Evolutionary conservation across 148 eudicot species (phyloP), one percentile per base, ranked within the genome.

Genomic region (Camellia granthamiana): DNA sequence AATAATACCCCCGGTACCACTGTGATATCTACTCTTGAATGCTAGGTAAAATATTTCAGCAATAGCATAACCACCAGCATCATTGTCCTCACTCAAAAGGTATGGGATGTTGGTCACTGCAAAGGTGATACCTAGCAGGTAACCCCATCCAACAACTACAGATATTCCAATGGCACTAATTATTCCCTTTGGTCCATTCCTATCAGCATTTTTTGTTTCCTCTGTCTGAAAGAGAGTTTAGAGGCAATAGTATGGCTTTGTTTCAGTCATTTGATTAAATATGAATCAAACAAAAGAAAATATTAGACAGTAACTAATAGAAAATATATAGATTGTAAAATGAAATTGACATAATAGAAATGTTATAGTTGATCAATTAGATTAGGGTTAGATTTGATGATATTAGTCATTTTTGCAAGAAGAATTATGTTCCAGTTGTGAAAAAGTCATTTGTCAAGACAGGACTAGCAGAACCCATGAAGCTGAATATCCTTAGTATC

Each of bases 41-140:
- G 91, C 95, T 72, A 69, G 86, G 86, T 91, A 96, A 83, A 96
- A 96, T 61, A 96, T 80, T 85, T 96, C 86, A 0, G 99, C 99
- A 81, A 94, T 94, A 51, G 99, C 99, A 81, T 96, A 96, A 49
- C 99, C 99, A 13, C 97, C 97, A 51, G 99, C 91, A 74, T 94
- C 93, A 69, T 96, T 96, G 5, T 92, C 88, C 12, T 7, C 75
- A 71, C 84, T 91, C 82, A 96, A 72, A 78, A 94, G 97, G 83
- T 82, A 69, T 15, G 98, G 97, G 79, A 96, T 92, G 78, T 94
- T 86, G 3, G 91, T 94, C 70, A 92, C 97, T 69, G 97, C 91
- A 84, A 94, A 96, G 72, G 95, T 96, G 85, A 96, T 90, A 30
- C 99, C 99, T 19, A 96, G 86, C 77, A 96, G 88, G 88, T 92